Conservation (phyloP, 2,329 filamentous ascomycete genomes). For the Acrocalymma vagum region DNA sequence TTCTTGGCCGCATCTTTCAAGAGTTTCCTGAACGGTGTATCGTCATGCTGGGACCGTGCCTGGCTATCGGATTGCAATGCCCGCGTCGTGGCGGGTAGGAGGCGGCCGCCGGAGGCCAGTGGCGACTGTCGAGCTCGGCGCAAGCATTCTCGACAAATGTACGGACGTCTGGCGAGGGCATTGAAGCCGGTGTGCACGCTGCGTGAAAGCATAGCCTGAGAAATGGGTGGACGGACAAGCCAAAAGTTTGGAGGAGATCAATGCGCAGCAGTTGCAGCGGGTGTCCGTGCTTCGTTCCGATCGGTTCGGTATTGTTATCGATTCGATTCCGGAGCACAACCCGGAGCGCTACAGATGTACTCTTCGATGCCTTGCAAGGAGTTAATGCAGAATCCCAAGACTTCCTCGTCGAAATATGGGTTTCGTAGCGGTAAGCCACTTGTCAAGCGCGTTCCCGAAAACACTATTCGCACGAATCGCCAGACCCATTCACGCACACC, state of each 20-base stretch:
- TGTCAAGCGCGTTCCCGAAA: no score
- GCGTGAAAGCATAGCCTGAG: conserved; percentile 39
- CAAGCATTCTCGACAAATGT: conserved; percentile 41
- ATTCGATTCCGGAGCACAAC: no score
- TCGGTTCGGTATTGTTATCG: no score
- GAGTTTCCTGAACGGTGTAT: conserved; percentile 44
- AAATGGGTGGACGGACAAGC: conserved; percentile 22
- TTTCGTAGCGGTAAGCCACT: no score
- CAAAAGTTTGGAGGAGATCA: conserved; percentile 20
- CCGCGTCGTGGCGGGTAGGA: conserved; percentile 13
- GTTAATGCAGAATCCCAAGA: no score
- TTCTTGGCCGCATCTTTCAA: conserved; percentile 49
- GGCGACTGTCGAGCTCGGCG: conserved; percentile 19
- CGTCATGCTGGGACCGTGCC: conserved; percentile 29
- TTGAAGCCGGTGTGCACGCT: conserved; percentile 27
- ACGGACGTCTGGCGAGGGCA: conserved; percentile 30
- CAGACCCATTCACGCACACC: no score
- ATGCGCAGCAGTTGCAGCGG: conserved; percentile 28
- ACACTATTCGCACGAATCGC: no score
- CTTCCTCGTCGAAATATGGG: no score
- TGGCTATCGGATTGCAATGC: conserved; percentile 33
- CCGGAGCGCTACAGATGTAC: no score
- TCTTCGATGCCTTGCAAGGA: no score
- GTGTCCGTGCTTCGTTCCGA: conserved; percentile 38
- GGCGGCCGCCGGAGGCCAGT: conserved; percentile 18